A percentile compares a stretch with the other conserved stretches of the same genome.
phyloP scores from a whole-genome alignment of 345 rosid species.

The Lagerstroemia speciosa region DNA sequence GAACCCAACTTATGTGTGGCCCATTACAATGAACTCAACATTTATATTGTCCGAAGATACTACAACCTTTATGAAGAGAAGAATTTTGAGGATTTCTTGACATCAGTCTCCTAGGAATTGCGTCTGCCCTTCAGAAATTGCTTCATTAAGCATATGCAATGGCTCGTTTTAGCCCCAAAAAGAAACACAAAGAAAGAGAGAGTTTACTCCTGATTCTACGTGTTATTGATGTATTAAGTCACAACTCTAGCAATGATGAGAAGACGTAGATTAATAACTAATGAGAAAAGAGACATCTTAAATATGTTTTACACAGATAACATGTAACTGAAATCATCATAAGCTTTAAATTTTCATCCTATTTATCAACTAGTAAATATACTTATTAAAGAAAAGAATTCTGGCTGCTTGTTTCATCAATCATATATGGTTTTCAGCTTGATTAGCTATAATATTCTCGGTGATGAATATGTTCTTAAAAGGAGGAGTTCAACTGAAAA shows the following conservation, averaged over 20 bases:
- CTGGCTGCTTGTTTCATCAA: not conserved
- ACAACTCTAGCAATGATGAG: not conserved
- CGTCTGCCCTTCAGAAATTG: not conserved
- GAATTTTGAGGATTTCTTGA: not conserved
- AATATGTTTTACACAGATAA: not conserved
- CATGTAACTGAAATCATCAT: not conserved
- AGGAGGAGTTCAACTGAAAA: conserved; percentile 21
- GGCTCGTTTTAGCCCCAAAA: not conserved
- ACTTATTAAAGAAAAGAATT: not conserved
- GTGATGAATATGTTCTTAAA: not conserved
- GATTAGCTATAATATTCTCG: not conserved
- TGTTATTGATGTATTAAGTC: not conserved
- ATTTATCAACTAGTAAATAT: not conserved
- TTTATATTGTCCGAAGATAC: not conserved
- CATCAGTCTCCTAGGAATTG: not conserved
- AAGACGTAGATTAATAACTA: not conserved
- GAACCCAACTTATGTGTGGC: not conserved
- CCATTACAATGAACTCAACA: not conserved
- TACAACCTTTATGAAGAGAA: not conserved
- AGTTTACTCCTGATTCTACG: not conserved
- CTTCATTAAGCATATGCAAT: not conserved
- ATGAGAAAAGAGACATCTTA: not conserved
- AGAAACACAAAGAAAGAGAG: not conserved
- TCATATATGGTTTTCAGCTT: not conserved
- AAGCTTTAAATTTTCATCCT: not conserved